These are phyloP conservation scores for Colletotrichum sp. DNA, from an alignment of 2,329 filamentous ascomycete genomes.

Conservation along the genomic window DNA sequence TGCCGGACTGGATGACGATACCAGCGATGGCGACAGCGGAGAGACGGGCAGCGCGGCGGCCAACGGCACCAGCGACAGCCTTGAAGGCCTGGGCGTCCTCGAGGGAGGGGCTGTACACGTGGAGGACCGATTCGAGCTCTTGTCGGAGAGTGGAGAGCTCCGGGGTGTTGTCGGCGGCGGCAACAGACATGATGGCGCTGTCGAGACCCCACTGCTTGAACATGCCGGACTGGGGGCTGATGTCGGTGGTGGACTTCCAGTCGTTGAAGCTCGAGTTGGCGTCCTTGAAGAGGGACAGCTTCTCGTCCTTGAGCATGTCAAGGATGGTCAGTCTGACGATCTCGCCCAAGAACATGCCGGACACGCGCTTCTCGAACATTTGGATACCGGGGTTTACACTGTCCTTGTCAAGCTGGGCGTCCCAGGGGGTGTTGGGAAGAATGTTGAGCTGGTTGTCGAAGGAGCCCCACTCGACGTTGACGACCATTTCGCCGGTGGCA, in stretches of 20 bases:
- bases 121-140: conserved; percentile 77
- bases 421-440: conserved; percentile 85
- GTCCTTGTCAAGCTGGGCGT: conserved; percentile 76
- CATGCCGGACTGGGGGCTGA: conserved; percentile 70
- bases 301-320: conserved; percentile 71
- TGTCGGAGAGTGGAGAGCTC: conserved; percentile 77
- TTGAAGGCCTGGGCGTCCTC: conserved; percentile 92
- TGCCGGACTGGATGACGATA: conserved; percentile 80
- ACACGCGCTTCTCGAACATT: conserved; percentile 99
- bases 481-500: conserved; percentile 90
- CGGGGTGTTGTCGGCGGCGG: conserved; percentile 78
- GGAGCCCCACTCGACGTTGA: conserved; percentile 98
- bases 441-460: conserved; percentile 95
- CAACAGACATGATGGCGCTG: conserved; percentile 86
- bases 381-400: conserved; percentile 93
- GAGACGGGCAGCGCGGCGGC: conserved; percentile 85
- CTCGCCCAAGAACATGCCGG: conserved; percentile 97
- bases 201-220: conserved; percentile 89
- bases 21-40: conserved; percentile 88
- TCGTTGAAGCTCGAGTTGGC: conserved; percentile 75
- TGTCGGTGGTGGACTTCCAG: conserved; percentile 71
- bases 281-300: conserved; percentile 77
- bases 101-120: conserved; percentile 75
- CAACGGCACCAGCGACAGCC: conserved; percentile 81
- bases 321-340: conserved; percentile 82